phyloP scores from a whole-genome alignment of 371 early-diverging fungal species.

The Syncephalastrum racemosum region DNA sequence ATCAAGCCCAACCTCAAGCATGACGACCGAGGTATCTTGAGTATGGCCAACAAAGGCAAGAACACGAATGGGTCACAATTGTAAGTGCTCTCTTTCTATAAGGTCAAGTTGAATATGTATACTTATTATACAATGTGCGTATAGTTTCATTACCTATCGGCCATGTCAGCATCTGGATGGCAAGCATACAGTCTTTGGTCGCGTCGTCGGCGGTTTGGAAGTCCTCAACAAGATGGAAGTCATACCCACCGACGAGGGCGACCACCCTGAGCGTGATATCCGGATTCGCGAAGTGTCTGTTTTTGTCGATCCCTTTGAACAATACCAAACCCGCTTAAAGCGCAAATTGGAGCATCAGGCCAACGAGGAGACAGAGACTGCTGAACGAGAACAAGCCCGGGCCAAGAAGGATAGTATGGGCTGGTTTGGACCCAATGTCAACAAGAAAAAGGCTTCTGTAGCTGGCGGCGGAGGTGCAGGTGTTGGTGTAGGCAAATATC shows the following conservation, averaged over 20 bases:
- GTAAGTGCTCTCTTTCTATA: slow-evolving; percentile 46
- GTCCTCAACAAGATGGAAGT: slow-evolving; percentile 79
- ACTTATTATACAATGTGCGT: background rate
- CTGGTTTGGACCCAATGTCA: slow-evolving; percentile 72
- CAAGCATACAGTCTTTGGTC: slow-evolving; percentile 91
- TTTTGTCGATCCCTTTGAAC: slow-evolving; percentile 85
- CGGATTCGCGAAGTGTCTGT: slow-evolving; percentile 71
- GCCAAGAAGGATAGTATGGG: slow-evolving; percentile 63
- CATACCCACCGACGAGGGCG: slow-evolving; percentile 68
- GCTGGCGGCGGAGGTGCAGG: slow-evolving; percentile 20
- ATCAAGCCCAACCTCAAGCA: slow-evolving; percentile 76
- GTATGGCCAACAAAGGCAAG: slow-evolving; percentile 91
- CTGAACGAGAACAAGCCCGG: slow-evolving; percentile 29
- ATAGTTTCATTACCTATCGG: slow-evolving; percentile 82
- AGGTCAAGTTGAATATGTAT: background rate
- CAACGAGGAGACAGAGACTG: slow-evolving; percentile 45
- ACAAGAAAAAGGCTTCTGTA: slow-evolving; percentile 15
- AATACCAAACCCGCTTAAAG: slow-evolving; percentile 62
- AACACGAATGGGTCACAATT: slow-evolving; percentile 88
- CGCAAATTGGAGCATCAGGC: slow-evolving; percentile 49
- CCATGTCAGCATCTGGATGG: slow-evolving; percentile 84
- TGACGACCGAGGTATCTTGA: slow-evolving; percentile 73
- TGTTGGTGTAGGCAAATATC: slow-evolving; percentile 69
- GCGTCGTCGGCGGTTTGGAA: slow-evolving; percentile 82
- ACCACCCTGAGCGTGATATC: slow-evolving; percentile 74